Conservation (phyloP, 805 yeast genomes). For the Candida vaughaniae region DNA sequence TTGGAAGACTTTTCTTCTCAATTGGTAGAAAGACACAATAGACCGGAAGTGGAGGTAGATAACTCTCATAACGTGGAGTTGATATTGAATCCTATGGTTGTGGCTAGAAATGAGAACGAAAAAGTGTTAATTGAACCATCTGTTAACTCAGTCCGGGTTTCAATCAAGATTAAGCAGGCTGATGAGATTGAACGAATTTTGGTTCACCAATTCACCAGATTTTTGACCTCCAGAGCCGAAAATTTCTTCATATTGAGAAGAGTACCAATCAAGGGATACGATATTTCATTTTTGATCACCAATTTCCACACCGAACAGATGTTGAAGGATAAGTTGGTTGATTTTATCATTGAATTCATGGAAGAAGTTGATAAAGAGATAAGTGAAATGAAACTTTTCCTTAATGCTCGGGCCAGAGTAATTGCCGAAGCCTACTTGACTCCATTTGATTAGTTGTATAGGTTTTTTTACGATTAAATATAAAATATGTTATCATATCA, state of each 20-base stretch:
- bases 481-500: not conserved
- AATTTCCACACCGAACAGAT: conserved; percentile 93
- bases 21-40: conserved; percentile 92
- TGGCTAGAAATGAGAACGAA: conserved; percentile 92
- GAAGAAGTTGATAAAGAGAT: conserved; percentile 98
- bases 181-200: conserved; percentile 95
- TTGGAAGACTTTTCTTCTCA: conserved; percentile 94
- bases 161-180: conserved; percentile 92
- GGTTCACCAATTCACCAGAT: conserved; percentile 92
- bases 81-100: conserved; percentile 81
- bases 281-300: conserved; percentile 88
- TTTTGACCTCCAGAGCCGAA: conserved; percentile 94
- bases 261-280: conserved; percentile 86
- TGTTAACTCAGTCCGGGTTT: conserved; percentile 86
- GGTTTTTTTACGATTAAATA: not conserved
- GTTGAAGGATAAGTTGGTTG: conserved; percentile 93
- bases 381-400: conserved; percentile 94
- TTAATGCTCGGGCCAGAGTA: conserved; percentile 96
- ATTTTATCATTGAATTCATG: conserved; percentile 97
- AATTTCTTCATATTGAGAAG: conserved; percentile 89
- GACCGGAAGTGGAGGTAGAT: conserved; percentile 91
- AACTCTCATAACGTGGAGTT: conserved; percentile 74
- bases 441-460: conserved; percentile 63
- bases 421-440: conserved; percentile 95
- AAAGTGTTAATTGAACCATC: conserved; percentile 90